Conservation (phyloP, 148 eudicot genomes). For the Bassia scoparia region DNA sequence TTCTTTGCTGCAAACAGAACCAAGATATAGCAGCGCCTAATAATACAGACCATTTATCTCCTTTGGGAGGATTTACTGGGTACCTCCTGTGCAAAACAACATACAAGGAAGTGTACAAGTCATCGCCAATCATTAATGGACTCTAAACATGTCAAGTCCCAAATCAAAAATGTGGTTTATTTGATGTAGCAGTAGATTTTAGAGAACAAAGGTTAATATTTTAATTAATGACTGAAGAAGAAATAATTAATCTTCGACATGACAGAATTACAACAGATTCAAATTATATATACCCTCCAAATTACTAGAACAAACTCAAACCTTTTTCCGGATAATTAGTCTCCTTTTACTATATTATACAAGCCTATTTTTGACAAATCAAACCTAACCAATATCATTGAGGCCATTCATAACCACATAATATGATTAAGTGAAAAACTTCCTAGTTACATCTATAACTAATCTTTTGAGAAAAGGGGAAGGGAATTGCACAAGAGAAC, state of each 20-base stretch:
- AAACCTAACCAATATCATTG: too few species aligned
- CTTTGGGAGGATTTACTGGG: constrained; percentile 81
- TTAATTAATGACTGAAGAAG: too few species aligned
- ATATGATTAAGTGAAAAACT: not conserved
- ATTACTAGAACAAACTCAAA: too few species aligned
- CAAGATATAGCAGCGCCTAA: constrained; percentile 94
- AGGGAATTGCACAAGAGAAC: not conserved
- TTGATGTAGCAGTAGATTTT: not conserved
- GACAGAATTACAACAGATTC: too few species aligned
- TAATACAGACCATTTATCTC: constrained; percentile 89
- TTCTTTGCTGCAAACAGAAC: constrained; percentile 95
- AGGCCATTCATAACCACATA: not conserved
- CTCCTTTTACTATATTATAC: too few species aligned
- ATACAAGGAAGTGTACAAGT: not conserved
- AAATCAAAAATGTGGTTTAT: too few species aligned
- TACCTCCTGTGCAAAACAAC: constrained; percentile 47
- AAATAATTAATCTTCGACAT: too few species aligned
- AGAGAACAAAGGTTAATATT: too few species aligned
- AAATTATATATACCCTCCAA: too few species aligned
- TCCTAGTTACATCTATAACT: not conserved
- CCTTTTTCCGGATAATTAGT: too few species aligned
- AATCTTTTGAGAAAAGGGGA: not conserved
- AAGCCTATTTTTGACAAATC: too few species aligned
- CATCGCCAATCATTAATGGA: constrained; percentile 10
- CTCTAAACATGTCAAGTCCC: not conserved